phyloP scores from a whole-genome alignment of 352 stramenopile species.

The Blastocystis sp. region DNA sequence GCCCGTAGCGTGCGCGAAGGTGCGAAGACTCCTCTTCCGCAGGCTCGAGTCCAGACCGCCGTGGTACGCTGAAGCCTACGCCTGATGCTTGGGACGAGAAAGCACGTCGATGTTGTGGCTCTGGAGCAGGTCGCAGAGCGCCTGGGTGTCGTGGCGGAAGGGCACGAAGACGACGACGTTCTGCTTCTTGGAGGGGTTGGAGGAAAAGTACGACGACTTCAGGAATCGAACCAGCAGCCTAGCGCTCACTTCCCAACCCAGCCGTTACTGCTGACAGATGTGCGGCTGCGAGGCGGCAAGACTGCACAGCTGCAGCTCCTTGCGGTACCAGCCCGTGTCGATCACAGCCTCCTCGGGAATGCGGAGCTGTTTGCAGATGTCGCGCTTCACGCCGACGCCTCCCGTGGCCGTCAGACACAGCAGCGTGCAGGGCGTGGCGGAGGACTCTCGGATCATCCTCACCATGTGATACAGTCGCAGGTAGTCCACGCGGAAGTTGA shows the following conservation, averaged over 20 bases:
- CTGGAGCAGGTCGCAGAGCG: slow-evolving; percentile 54
- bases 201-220: background rate
- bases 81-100: background rate
- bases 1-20: background rate
- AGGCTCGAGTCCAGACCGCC: slow-evolving; percentile 10
- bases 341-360: background rate
- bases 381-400: slow-evolving; percentile 35
- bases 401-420: slow-evolving; percentile 60
- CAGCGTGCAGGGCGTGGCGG: slow-evolving; percentile 18
- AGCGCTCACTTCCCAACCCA: background rate
- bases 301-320: background rate
- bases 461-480: slow-evolving; percentile 76
- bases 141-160: slow-evolving; percentile 38
- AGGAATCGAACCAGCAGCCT: slow-evolving; percentile 23
- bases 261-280: slow-evolving; percentile 1
- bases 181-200: background rate
- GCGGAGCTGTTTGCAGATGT: slow-evolving; percentile 45
- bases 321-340: slow-evolving; percentile 29
- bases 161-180: slow-evolving; percentile 68
- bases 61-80: slow-evolving; percentile 35
- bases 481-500: slow-evolving; percentile 77
- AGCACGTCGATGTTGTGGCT: slow-evolving; percentile 55
- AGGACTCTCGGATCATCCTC: slow-evolving; percentile 78
- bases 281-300: background rate
- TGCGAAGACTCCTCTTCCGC: slow-evolving; percentile 59